A percentile compares a stretch with the other conserved stretches of the same genome.
Evolutionary conservation across 805 yeast genomes (phyloP).

Genomic region (Wickerhamomyces chambardii): DNA sequence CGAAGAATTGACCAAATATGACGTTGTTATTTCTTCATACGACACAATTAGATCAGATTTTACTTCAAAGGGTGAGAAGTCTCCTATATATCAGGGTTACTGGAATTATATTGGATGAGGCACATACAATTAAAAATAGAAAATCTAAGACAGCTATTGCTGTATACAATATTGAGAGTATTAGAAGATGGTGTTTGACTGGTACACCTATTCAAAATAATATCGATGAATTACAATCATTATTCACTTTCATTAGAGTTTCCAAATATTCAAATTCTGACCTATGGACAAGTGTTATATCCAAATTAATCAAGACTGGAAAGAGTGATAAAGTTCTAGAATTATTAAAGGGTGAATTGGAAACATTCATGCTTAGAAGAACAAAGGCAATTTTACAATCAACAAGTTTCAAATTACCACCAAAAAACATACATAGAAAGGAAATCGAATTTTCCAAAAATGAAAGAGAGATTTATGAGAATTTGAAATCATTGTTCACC

Average conservation of each 20-base stretch:
- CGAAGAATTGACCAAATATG: constrained; percentile 34
- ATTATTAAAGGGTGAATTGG: constrained; percentile 15
- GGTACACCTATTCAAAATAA: constrained; percentile 61
- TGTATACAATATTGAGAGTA: constrained; percentile 28
- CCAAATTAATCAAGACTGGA: constrained; percentile 25
- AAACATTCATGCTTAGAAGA: constrained; percentile 33
- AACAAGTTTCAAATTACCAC: constrained; percentile 12
- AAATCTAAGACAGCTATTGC: constrained; percentile 37
- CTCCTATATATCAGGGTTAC: constrained; percentile 17
- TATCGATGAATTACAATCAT: constrained; percentile 41
- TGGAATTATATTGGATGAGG: constrained; percentile 55
- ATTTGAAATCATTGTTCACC: constrained; percentile 11
- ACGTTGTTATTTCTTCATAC: constrained; percentile 63
- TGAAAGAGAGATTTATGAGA: constrained; percentile 20
- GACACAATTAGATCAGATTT: constrained; percentile 39
- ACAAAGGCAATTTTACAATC: constrained; percentile 28
- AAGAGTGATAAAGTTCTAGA: constrained; percentile 30
- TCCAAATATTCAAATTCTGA: constrained; percentile 12
- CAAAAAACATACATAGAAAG: constrained; percentile 9
- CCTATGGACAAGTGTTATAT: constrained; percentile 24
- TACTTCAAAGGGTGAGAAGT: constrained; percentile 8
- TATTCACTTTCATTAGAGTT: constrained; percentile 34
- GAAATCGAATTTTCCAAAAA: constrained; percentile 14
- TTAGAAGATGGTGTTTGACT: constrained; percentile 48
- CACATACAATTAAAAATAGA: constrained; percentile 49